Evolutionary conservation across 305 asterid genomes (phyloP).

Genomic region (Solanum hybrid): DNA sequence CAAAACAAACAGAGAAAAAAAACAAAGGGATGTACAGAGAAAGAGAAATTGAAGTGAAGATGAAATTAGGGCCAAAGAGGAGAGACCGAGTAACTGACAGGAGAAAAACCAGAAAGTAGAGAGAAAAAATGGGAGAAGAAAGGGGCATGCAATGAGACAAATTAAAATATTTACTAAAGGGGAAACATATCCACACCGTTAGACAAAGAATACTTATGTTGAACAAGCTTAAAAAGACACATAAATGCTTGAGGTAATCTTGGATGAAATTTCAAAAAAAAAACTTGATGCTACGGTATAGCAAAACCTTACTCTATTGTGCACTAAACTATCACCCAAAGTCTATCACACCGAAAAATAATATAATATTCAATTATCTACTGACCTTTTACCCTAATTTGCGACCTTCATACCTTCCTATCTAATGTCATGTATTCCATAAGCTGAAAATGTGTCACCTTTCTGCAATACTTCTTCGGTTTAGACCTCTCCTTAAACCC

Average conservation of each 20-base stretch:
- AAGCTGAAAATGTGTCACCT: too few relatives aligned
- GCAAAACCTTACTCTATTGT: neutral
- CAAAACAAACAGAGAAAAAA: too few relatives aligned
- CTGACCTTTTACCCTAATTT: fast-evolving
- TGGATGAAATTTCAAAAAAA: neutral
- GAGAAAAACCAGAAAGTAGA: neutral
- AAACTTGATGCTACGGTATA: neutral
- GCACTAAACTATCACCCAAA: neutral
- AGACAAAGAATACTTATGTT: neutral
- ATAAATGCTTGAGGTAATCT: neutral
- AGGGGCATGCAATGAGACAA: neutral
- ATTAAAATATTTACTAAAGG: neutral
- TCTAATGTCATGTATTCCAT: too few relatives aligned
- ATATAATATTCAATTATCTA: neutral
- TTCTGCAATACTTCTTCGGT: too few relatives aligned
- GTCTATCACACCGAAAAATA: neutral
- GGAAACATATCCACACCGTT: neutral
- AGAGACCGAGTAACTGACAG: neutral
- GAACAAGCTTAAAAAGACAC: neutral
- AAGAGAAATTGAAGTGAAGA: neutral
- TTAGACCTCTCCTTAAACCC: too few relatives aligned
- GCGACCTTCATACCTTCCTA: neutral
- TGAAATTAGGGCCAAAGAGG: neutral
- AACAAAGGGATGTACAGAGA: neutral
- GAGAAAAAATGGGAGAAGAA: neutral